phyloP scores from a whole-genome alignment of 73 alveolate species.

The Urostyla sp. region DNA sequence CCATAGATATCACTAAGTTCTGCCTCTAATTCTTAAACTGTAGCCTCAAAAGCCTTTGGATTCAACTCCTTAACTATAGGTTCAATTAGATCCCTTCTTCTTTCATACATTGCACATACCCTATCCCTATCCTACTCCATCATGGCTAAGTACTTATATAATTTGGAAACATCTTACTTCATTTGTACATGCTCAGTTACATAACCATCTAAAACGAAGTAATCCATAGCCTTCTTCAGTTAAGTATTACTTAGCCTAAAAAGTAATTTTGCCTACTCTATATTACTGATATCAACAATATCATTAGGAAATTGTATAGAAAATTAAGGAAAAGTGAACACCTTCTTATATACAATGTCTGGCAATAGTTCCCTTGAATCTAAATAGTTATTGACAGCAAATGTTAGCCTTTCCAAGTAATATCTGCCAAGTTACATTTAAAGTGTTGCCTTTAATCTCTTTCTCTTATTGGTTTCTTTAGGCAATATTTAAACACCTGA shows the following conservation, averaged over 20 bases:
- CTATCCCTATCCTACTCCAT: constrained; percentile 86
- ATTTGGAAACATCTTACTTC: constrained; percentile 80
- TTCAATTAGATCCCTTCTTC: constrained; percentile 90
- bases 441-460: constrained; percentile 88
- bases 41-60: constrained; percentile 84
- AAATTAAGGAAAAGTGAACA: constrained; percentile 63
- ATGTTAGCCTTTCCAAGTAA: constrained; percentile 80
- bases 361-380: constrained; percentile 55
- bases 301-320: constrained; percentile 59
- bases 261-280: constrained; percentile 92
- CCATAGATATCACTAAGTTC: constrained; percentile 93
- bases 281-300: constrained; percentile 70
- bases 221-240: constrained; percentile 90
- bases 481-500: constrained; percentile 93
- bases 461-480: constrained; percentile 71
- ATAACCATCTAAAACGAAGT: constrained; percentile 88
- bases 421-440: constrained; percentile 93
- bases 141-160: constrained; percentile 83
- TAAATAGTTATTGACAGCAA: constrained; percentile 70
- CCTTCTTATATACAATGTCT: constrained; percentile 59
- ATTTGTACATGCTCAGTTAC: constrained; percentile 93
- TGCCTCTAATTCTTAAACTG: constrained; percentile 83
- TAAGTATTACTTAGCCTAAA: constrained; percentile 93
- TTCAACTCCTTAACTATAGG: constrained; percentile 85
- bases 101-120: constrained; percentile 92